Evolutionary conservation across 805 yeast species (phyloP), one percentile per base, ranked within the genome.

Genomic region (Candida stauntonica): DNA sequence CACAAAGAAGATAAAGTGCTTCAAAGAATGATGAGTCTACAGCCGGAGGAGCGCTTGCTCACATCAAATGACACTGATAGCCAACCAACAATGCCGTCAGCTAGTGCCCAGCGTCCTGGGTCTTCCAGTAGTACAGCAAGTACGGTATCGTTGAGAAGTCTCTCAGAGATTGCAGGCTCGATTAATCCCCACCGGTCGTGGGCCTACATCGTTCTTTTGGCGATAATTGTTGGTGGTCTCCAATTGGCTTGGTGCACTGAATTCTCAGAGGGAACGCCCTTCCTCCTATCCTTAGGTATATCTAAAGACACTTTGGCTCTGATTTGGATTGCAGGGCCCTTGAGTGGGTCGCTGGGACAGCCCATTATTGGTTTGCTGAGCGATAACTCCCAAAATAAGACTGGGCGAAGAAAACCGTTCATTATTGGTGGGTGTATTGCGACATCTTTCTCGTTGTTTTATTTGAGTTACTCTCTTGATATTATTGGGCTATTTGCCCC

Each of bases 211-310:
- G 46, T 75, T 6, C 47, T 70, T 7, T 57, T 75, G 15, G 72
- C 79, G 0, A 51, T 72, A 4, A 61, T 70, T 5, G 61, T 79
- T 5, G 81, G 81, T 5, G 81, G 81, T 1, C 58, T 77, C 16
- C 84, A 79, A 51, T 58, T 78, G 36, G 75, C 83, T 0, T 79
- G 85, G 84, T 73, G 79, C 4, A 68, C 79, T 2, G 84, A 79
- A 55, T 78, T 79, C 50, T 70, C 79, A 5, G 79, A 77, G 45
- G 81, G 81, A 3, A 77, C 79, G 4, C 80, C 83, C 0, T 77
- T 70, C 47, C 53, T 79, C 13, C 57, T 77, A n/a, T 74, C 80
- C 0, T 58, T 79, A n/a, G 85, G 85, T 5, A 62, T 79, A 33
- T 71, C 82, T 2, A 77, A 76, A 48, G 68, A 73, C 17, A 49